Conservation (phyloP, 306 rosid genomes). For the Cucurbita maxima region DNA sequence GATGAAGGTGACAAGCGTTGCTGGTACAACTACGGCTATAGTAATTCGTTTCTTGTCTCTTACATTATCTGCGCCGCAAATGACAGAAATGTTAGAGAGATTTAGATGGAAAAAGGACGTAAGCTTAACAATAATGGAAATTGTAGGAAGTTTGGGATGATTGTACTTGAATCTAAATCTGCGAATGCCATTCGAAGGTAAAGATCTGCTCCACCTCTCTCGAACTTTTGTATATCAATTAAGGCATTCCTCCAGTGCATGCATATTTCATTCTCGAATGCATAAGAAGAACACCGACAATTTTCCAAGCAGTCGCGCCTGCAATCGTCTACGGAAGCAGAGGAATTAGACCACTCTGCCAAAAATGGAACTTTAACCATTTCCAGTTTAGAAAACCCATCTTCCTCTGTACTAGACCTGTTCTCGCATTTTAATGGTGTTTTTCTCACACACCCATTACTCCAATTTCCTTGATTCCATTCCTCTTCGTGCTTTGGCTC, state of each 20-base stretch:
- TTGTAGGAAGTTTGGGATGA: not conserved
- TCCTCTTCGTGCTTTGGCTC: slow-evolving; percentile 34
- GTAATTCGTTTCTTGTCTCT: not conserved
- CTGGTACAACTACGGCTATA: not conserved
- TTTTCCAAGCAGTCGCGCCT: slow-evolving; percentile 14
- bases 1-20: not conserved
- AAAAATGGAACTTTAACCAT: slow-evolving; percentile 21
- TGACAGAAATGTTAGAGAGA: not conserved
- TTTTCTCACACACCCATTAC: slow-evolving; percentile 23
- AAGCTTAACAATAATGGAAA: too few relatives aligned
- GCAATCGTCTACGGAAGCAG: slow-evolving; percentile 12
- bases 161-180: not conserved
- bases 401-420: not conserved
- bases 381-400: slow-evolving; percentile 12
- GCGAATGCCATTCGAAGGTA: not conserved
- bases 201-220: not conserved
- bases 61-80: not conserved
- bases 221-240: slow-evolving; percentile 12
- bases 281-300: slow-evolving; percentile 39
- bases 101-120: too few relatives aligned
- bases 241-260: slow-evolving; percentile 25
- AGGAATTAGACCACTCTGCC: not conserved
- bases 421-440: slow-evolving; percentile 21
- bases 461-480: slow-evolving; percentile 62
- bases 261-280: slow-evolving; percentile 22